phyloP scores from a whole-genome alignment of 78 protist species.

The Dictyostelium purpureum region DNA sequence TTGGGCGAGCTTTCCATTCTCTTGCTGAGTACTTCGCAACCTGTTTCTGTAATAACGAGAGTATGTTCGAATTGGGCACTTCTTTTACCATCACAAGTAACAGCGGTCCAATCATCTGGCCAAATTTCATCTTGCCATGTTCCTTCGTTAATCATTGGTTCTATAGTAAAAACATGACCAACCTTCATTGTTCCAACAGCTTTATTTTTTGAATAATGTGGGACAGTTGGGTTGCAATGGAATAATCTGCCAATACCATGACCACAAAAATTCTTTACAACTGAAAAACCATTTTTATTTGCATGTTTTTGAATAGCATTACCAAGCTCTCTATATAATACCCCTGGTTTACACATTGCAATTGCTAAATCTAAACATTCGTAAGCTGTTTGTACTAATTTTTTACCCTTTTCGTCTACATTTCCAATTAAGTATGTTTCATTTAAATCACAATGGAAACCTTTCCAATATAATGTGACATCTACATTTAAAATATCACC shows the following conservation, averaged over 20 bases:
- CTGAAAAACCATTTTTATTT: slow-evolving; percentile 52
- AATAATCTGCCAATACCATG: slow-evolving; percentile 96
- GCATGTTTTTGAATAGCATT: slow-evolving; percentile 88
- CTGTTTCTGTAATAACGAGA: slow-evolving; percentile 90
- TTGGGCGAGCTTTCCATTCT: slow-evolving; percentile 63
- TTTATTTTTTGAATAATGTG: slow-evolving; percentile 91
- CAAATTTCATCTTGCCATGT: slow-evolving; percentile 80
- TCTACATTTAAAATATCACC: slow-evolving; percentile 97
- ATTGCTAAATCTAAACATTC: slow-evolving; percentile 67
- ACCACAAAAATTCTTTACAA: slow-evolving; percentile 93
- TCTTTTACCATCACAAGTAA: slow-evolving; percentile 94
- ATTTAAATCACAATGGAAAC: slow-evolving; percentile 95
- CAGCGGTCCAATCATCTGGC: slow-evolving; percentile 98
- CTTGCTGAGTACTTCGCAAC: slow-evolving; percentile 80
- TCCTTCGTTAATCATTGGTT: slow-evolving; percentile 96
- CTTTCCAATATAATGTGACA: slow-evolving; percentile 91
- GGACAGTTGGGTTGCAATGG: slow-evolving; percentile 94
- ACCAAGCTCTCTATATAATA: slow-evolving; percentile 90
- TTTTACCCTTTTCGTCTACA: slow-evolving; percentile 73
- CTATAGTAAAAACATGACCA: slow-evolving; percentile 97
- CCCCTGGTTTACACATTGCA: slow-evolving; percentile 80
- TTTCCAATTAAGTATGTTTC: slow-evolving; percentile 95
- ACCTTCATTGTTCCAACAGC: slow-evolving; percentile 93
- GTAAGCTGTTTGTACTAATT: slow-evolving; percentile 76
- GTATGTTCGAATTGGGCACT: slow-evolving; percentile 99